Evolutionary conservation across 768 basidiomycete species (phyloP).

Genomic region (Russula brevipes): DNA sequence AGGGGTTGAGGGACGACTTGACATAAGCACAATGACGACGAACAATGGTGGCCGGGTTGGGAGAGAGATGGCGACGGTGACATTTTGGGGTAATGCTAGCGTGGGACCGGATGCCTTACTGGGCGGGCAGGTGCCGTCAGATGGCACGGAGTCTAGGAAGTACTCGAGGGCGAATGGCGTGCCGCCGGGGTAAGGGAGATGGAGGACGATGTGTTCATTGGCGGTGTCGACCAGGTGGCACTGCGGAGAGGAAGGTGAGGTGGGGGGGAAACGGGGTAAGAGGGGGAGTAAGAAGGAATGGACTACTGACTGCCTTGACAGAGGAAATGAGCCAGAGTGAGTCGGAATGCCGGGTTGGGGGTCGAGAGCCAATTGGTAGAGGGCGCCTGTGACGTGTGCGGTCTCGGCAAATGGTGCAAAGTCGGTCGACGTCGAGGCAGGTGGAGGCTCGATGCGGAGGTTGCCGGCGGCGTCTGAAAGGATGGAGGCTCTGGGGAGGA

Average conservation of each 20-base stretch:
- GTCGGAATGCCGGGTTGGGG: slow-evolving; percentile 40
- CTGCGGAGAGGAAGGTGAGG: slow-evolving; percentile 35
- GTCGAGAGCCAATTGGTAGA: slow-evolving; percentile 71
- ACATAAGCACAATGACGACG: slow-evolving; percentile 27
- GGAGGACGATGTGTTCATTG: slow-evolving; percentile 54
- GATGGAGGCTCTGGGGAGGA: slow-evolving; percentile 41
- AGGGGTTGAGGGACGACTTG: background rate
- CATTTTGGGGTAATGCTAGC: slow-evolving; percentile 38
- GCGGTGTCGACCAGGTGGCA: slow-evolving; percentile 58
- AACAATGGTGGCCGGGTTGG: slow-evolving; percentile 56
- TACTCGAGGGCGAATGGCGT: slow-evolving; percentile 66
- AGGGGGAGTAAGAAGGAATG: slow-evolving; percentile 13
- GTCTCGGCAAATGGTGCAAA: slow-evolving; percentile 40
- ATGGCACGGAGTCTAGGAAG: slow-evolving; percentile 62
- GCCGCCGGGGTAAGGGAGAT: slow-evolving; percentile 39
- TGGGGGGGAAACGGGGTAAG: slow-evolving; percentile 2
- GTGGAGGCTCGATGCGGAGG: slow-evolving; percentile 38
- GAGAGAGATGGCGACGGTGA: slow-evolving; percentile 44
- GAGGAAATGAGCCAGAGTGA: slow-evolving; percentile 54
- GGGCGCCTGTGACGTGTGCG: slow-evolving; percentile 38
- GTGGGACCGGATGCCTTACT: slow-evolving; percentile 4
- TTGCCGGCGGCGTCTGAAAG: slow-evolving; percentile 30
- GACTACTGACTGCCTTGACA: slow-evolving; percentile 51
- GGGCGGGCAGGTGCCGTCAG: slow-evolving; percentile 58
- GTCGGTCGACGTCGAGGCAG: slow-evolving; percentile 45